Evolutionary conservation across 2,329 filamentous ascomycete genomes (phyloP).

Genomic region (Ophiostoma triangulosporum): DNA sequence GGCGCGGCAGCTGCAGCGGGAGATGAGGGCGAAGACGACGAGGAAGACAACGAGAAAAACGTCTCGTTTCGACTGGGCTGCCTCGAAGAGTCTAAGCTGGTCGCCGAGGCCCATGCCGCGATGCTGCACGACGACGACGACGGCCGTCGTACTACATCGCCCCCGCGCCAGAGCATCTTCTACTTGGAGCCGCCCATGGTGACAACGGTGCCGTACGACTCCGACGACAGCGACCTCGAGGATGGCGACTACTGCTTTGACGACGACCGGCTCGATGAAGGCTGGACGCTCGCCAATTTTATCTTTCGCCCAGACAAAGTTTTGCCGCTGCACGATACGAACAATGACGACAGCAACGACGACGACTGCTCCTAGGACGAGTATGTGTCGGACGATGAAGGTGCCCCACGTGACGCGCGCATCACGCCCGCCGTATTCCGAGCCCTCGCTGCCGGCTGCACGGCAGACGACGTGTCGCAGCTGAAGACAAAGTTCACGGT

Average conservation of each 20-base stretch:
- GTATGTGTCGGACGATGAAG: constrained; percentile 29
- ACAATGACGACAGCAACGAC: neutral
- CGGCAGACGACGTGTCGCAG: constrained; percentile 5
- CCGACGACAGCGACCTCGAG: neutral
- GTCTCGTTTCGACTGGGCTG: neutral
- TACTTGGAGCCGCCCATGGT: constrained; percentile 1
- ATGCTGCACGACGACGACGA: neutral
- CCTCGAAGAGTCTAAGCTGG: constrained; percentile 7
- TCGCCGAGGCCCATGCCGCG: constrained; percentile 5
- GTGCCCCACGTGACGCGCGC: constrained; percentile 20
- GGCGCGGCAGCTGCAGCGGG: too few relatives aligned
- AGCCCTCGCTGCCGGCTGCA: constrained; percentile 11
- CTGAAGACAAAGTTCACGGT: neutral
- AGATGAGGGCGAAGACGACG: constrained; percentile 3
- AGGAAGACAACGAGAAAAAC: constrained; percentile 4
- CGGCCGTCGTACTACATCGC: neutral
- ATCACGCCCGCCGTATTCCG: constrained; percentile 13
- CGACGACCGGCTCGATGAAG: constrained; percentile 3
- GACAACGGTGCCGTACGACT: neutral
- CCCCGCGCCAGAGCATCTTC: constrained; percentile 7
- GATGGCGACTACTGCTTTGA: constrained; percentile 1
- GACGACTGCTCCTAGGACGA: neutral
- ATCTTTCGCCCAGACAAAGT: neutral
- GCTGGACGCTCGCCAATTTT: constrained; percentile 9
- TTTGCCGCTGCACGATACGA: too few relatives aligned